Conservation (phyloP, 208 protist species). For the Histomonas meleagridis region DNA sequence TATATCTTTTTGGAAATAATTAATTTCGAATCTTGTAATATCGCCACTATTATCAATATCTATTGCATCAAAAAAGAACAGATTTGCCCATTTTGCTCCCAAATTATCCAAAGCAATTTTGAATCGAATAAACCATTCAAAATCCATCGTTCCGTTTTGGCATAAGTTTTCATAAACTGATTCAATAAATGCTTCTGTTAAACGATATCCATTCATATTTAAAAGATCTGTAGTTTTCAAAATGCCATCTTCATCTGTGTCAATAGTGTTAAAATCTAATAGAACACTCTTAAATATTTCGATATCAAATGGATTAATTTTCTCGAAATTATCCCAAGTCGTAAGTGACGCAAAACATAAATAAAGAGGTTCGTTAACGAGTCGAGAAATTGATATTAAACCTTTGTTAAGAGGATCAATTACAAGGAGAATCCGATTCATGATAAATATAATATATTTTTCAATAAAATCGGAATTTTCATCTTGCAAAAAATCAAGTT, state of each 20-base stretch:
- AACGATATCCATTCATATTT: background rate
- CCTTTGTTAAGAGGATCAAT: background rate
- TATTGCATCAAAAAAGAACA: background rate
- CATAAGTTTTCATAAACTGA: background rate
- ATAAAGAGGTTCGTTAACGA: background rate
- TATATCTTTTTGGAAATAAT: background rate
- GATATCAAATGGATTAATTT: background rate
- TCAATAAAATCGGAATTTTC: background rate
- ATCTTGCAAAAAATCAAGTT: background rate
- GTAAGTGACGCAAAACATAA: background rate
- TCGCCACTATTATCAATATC: background rate
- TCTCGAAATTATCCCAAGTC: background rate
- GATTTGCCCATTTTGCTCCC: background rate
- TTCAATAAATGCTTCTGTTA: background rate
- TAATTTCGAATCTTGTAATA: background rate
- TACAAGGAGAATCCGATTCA: background rate
- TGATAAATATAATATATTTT: background rate
- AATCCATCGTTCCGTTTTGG: background rate
- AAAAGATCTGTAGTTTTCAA: background rate
- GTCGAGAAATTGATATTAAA: background rate
- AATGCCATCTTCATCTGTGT: background rate
- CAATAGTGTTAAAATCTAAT: background rate
- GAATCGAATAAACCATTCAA: background rate
- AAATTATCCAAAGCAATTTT: background rate
- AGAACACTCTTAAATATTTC: background rate